Base-by-base conservation (phyloP, 2,329 filamentous ascomycete genomes). In the Cytospora mali region DNA sequence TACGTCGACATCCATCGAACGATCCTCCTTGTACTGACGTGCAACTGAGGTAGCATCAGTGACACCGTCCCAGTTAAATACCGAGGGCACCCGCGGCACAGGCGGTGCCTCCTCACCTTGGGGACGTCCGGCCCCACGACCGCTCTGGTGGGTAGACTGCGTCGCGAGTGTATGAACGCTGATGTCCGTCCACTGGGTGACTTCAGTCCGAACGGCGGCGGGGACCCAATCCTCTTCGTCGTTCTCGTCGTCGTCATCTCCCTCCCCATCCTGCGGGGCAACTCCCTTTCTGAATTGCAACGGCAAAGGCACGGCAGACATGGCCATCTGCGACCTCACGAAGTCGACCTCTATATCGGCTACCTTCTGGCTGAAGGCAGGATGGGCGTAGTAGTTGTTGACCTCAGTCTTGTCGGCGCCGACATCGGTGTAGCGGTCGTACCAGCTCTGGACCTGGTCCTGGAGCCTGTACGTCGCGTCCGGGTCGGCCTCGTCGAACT, bases 371-470 rank as follows among this genome's bases (percentile, higher is more conserved):
- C 61, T 49, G 27, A 61, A 61, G 25, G 62, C 58, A 14, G 62
- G 62, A 33, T 61, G 62, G 42, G 42, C 42, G n/a, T 21, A 33
- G 56, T 55, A 48, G 21, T 54, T 55, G 52, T 33, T 27, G 23
- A 50, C 29, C 35, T 51, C 55, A 4, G 42, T 25, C 21, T 33
- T 35, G 5, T 39, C 58, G 3, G 58, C 53, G 31, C 27, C 42
- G 42, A 62, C 53, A 14, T 62, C 62, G 39, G 57, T 56, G n/a
- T 62, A 64, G n/a, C 29, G 27, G 28, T 61, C 52, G 49, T 62
- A 64, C 62, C 62, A 64, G 23, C 31, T 49, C 48, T 62, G 39
- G 28, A 62, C 48, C 11, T 48, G 49, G 33, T 61, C 55, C 53
- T 64, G 55, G 16, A 61, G 50, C 28, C 54, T 52, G 31, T 55